Percentiles rank a stretch among this genome's conserved stretches.
Conservation (phyloP, 2,329 filamentous ascomycete species). For the Sporothrix pallida region DNA sequence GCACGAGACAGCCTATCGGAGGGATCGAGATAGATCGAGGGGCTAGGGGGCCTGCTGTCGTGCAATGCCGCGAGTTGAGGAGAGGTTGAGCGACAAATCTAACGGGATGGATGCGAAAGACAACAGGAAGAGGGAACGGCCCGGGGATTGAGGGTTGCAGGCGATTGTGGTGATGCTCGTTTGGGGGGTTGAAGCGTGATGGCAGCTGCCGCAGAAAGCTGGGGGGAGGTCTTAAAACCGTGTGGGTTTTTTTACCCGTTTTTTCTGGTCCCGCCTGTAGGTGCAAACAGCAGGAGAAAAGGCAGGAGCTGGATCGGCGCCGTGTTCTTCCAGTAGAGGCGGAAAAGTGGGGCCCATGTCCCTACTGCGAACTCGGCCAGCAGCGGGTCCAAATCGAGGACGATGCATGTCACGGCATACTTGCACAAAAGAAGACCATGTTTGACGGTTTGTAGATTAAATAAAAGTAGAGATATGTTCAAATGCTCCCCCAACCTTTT, state of each 20-base stretch:
- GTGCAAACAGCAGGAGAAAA: background rate
- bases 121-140: background rate
- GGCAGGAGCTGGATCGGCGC: slow-evolving; percentile 34
- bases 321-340: slow-evolving; percentile 36
- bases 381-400: background rate
- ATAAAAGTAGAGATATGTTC: slow-evolving; percentile 28
- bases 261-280: slow-evolving; percentile 19
- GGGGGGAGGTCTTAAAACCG: slow-evolving; percentile 28
- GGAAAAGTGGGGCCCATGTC: slow-evolving; percentile 25
- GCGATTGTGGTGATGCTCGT: slow-evolving; percentile 18
- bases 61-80: background rate
- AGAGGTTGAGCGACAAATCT: background rate
- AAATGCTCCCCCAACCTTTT: background rate
- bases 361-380: slow-evolving; percentile 6
- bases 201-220: slow-evolving; percentile 14
- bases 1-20: slow-evolving; percentile 26
- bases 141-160: background rate
- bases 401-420: background rate
- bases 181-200: background rate
- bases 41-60: background rate
- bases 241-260: slow-evolving; percentile 26
- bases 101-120: background rate
- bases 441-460: background rate
- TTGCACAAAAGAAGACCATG: background rate
- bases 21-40: background rate